Percentiles rank a stretch among this genome's conserved stretches.
Evolutionary conservation across 2,329 filamentous ascomycete species (phyloP).

Genomic region (Didymella sp.): DNA sequence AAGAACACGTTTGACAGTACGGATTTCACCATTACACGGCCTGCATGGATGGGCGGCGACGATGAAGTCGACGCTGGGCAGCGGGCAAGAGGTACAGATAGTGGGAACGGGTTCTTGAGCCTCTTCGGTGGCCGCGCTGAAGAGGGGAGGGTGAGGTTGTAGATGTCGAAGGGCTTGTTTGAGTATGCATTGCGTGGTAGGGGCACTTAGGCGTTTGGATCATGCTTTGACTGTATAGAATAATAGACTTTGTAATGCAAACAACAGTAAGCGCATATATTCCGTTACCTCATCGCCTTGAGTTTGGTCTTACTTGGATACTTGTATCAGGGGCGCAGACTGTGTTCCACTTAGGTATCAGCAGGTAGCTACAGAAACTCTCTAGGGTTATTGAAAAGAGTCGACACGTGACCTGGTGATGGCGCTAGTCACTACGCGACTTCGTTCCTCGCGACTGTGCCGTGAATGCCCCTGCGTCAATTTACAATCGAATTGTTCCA

Average conservation of each 20-base stretch:
- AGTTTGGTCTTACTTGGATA: too few relatives aligned
- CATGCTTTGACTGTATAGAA: background rate
- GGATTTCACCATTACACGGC: conserved; percentile 60
- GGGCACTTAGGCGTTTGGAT: background rate
- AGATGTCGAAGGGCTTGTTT: background rate
- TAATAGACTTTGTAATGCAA: background rate
- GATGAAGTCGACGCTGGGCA: conserved; percentile 20
- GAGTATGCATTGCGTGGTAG: background rate
- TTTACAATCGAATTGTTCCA: too few relatives aligned
- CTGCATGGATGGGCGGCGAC: conserved; percentile 78
- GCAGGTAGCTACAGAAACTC: too few relatives aligned
- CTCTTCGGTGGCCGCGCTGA: conserved; percentile 45
- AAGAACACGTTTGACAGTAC: conserved; percentile 90
- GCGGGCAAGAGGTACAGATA: conserved; percentile 18
- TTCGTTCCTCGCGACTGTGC: too few relatives aligned
- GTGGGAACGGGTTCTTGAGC: conserved; percentile 32
- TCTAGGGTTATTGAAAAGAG: too few relatives aligned
- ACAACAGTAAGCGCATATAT: background rate
- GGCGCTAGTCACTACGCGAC: too few relatives aligned
- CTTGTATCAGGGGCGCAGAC: too few relatives aligned
- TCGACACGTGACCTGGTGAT: too few relatives aligned
- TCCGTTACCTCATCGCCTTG: too few relatives aligned
- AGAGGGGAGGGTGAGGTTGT: conserved; percentile 46
- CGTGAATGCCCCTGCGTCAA: too few relatives aligned
- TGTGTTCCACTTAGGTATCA: too few relatives aligned